Evolutionary conservation across 176 grass and related monocot species (phyloP), one percentile per base, ranked within the genome.

Genomic region (Bromus sterilis): DNA sequence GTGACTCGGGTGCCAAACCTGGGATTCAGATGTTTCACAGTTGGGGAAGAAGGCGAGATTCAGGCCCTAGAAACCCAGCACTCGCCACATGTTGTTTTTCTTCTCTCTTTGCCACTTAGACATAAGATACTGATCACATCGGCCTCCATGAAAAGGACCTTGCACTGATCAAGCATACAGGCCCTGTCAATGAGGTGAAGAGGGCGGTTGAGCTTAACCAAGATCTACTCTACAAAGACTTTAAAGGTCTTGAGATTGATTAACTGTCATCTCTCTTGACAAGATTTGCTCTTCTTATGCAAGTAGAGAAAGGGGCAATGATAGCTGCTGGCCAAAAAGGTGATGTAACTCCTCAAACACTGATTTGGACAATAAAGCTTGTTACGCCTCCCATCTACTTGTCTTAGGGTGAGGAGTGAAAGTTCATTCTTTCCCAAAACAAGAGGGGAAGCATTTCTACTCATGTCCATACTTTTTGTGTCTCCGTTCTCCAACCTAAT

Each of bases 11-110:
- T n/a, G 63, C 34, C 26, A 25, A 77, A 65, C 71, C 71, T 57
- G 42, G 80, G 72, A 82, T 34, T 34, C 43, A 64, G 53, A 89
- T 71, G 42, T 89, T 89, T 85, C 82, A 71, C 71, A 66, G 15
- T 65, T 36, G 26, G 71, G 71, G 82, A 81, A 77, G 78, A 72
- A 81, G 20, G 18, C 32, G 26, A 24, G 56, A 81, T 85, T 71
- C 63, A 33, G 62, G 24, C 18, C 53, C 59, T 56, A 25, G 36
- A 80, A 40, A 42, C 29, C 57, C 31, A 2, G 55, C 37, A 41
- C 82, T 56, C 70, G 21, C 25, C 70, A 80, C 29, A 53, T 31
- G 20, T 62, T 37, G n/a, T 53, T 11, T 2, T 18, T 49, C 20
- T 21, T 1, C 6, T 7, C 6, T 18, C 18, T 21, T 53, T 29